Evolutionary conservation across 306 rosid genomes (phyloP).

Genomic region (Cucumis melo): DNA sequence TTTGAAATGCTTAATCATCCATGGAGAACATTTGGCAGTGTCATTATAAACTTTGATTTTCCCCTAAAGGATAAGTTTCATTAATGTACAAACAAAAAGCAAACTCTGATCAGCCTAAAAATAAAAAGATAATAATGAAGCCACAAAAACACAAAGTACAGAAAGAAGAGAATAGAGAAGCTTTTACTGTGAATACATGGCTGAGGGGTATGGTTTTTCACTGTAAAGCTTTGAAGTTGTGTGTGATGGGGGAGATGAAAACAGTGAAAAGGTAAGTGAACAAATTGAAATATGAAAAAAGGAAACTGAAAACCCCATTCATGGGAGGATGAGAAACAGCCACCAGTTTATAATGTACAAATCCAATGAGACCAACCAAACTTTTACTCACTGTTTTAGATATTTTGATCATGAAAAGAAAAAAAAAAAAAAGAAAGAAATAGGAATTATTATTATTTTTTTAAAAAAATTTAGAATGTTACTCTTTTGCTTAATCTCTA

Average conservation of each 20-base stretch:
- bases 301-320: background rate
- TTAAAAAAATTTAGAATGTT: no score
- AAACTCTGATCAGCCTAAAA: background rate
- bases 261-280: background rate
- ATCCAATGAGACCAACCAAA: background rate
- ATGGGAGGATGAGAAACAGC: background rate
- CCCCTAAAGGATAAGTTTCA: background rate
- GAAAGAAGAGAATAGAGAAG: constrained; percentile 3
- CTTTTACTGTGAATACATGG: constrained; percentile 4
- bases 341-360: background rate
- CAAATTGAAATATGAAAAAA: background rate
- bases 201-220: background rate
- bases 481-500: no score
- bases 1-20: background rate
- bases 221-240: background rate
- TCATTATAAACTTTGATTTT: background rate
- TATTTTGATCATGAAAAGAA: background rate
- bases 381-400: constrained; percentile 7
- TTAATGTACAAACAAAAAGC: constrained; percentile 4
- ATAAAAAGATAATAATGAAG: background rate
- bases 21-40: background rate
- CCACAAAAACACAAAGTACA: background rate
- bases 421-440: background rate
- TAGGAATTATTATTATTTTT: background rate
- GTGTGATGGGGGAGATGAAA: background rate